These are phyloP conservation scores for Scedosporium apiospermum DNA, from an alignment of 2,329 filamentous ascomycete genomes.

Conservation along the genomic window DNA sequence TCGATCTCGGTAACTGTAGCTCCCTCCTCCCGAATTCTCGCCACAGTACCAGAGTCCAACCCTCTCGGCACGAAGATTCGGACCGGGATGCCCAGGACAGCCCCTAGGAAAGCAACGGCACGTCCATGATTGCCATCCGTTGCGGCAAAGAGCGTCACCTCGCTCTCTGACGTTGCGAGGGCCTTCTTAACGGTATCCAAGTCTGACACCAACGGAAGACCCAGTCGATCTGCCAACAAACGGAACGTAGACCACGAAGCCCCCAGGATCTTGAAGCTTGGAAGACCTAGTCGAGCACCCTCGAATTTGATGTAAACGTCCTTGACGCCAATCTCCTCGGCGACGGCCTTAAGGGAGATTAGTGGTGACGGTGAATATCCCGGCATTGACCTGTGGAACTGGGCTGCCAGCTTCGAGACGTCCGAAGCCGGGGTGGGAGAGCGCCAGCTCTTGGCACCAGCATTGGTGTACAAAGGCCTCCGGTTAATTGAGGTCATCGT, in stretches of 20 bases:
- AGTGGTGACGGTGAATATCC: conserved; percentile 47
- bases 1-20: conserved; percentile 45
- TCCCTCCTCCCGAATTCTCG: conserved; percentile 51
- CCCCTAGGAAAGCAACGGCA: conserved; percentile 60
- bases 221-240: conserved; percentile 37
- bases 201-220: conserved; percentile 28
- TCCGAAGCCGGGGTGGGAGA: not conserved
- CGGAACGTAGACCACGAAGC: conserved; percentile 64
- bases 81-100: conserved; percentile 42
- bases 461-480: not conserved
- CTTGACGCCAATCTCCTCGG: conserved; percentile 45
- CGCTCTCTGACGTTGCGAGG: conserved; percentile 13
- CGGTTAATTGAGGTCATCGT: not conserved
- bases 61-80: conserved; percentile 53
- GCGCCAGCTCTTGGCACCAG: not conserved
- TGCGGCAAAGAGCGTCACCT: conserved; percentile 46
- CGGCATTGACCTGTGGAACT: conserved; percentile 51
- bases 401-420: not conserved
- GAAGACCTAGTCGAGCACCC: conserved; percentile 55
- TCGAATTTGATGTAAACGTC: conserved; percentile 64
- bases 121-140: conserved; percentile 73
- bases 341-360: conserved; percentile 38
- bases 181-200: conserved; percentile 31
- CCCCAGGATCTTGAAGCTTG: conserved; percentile 72
- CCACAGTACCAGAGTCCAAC: conserved; percentile 44